Evolutionary conservation across 202 grass and related monocot genomes (phyloP), one percentile per base, ranked within the genome.

Genomic region (Tripidium arundinaceum): DNA sequence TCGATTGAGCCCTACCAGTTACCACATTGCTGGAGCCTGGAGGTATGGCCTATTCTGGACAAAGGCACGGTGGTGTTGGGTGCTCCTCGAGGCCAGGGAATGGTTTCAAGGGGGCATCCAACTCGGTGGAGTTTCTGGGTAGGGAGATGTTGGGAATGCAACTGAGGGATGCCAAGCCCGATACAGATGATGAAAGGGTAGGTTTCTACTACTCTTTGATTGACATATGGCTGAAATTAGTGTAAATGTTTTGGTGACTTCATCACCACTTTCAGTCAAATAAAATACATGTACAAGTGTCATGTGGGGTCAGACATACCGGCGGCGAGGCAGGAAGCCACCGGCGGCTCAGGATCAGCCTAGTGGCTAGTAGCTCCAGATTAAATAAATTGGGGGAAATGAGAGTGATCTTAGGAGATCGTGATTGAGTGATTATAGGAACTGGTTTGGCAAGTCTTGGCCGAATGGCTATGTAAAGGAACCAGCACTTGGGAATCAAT

Each of bases 111-210:
- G 88, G 90, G 10, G 77, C 76, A n/a, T 82, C 86, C 22, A 86
- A 83, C 74, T 93, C 95, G 9, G 80, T 90, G 24, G 95, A 98
- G 55, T 88, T 83, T 81, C 88, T 98, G 13, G 89, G 90, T 65
- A 95, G 92, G 84, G 95, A 91, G 81, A 91, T 98, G 62, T 75
- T 86, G 83, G 86, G 83, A 63, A 91, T 98, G 92, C 86, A 82
- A 47, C 68, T 95, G 70, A 95, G 88, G 18, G 88, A 98, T 85
- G 62, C 79, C 52, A 93, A 80, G 45, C 21, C 73, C 62, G 90
- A 93, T 67, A 74, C 80, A 62, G 86, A 89, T 79, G 70, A 87
- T 72, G 92, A 95, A 72, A 87, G 75, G 86, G 95, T 98, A 89
- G 65, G 77, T 72, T 71, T 86, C 15, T 45, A 7, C 14, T 81